Percentiles rank a stretch among this genome's conserved stretches.
Conservation (phyloP, 2,329 filamentous ascomycete genomes). For the Diplodia seriata region DNA sequence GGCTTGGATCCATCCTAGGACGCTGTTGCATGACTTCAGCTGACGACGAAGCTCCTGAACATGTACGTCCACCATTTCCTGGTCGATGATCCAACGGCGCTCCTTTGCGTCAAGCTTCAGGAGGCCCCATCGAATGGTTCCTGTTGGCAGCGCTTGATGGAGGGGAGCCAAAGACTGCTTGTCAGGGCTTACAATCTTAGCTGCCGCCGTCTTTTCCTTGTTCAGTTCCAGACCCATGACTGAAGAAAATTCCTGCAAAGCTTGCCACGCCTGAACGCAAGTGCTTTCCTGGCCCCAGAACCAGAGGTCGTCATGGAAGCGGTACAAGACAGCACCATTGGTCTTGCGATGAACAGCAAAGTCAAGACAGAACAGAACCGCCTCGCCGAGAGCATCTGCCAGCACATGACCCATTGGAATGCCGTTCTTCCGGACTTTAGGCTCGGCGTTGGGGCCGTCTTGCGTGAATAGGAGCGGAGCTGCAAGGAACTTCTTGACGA, state of each 20-base stretch:
- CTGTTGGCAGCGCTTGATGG: slow-evolving; percentile 55
- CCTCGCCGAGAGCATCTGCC: slow-evolving; percentile 66
- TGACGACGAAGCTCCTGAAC: slow-evolving; percentile 66
- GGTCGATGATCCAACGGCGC: slow-evolving; percentile 66
- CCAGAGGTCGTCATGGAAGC: slow-evolving; percentile 71
- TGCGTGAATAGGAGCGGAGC: slow-evolving; percentile 65
- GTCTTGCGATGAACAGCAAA: slow-evolving; percentile 67
- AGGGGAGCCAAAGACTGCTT: slow-evolving; percentile 34
- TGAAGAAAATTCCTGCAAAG: slow-evolving; percentile 61
- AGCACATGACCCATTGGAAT: slow-evolving; percentile 67
- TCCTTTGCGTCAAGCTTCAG: slow-evolving; percentile 61
- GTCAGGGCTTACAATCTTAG: slow-evolving; percentile 47
- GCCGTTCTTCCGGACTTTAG: slow-evolving; percentile 61
- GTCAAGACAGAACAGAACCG: slow-evolving; percentile 69
- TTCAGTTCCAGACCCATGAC: slow-evolving; percentile 67
- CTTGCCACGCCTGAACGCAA: slow-evolving; percentile 65
- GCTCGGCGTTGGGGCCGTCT: slow-evolving; percentile 56
- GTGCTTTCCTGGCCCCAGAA: slow-evolving; percentile 66
- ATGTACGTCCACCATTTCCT: slow-evolving; percentile 64
- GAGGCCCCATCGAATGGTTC: slow-evolving; percentile 66
- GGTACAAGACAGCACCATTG: slow-evolving; percentile 62
- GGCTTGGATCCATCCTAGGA: slow-evolving; percentile 66
- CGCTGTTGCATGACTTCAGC: slow-evolving; percentile 61
- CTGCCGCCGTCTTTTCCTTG: slow-evolving; percentile 63
- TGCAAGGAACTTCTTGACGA: slow-evolving; percentile 54